Base-by-base conservation (phyloP, 2,329 filamentous ascomycete species). In the Cladosporium sp. region DNA sequence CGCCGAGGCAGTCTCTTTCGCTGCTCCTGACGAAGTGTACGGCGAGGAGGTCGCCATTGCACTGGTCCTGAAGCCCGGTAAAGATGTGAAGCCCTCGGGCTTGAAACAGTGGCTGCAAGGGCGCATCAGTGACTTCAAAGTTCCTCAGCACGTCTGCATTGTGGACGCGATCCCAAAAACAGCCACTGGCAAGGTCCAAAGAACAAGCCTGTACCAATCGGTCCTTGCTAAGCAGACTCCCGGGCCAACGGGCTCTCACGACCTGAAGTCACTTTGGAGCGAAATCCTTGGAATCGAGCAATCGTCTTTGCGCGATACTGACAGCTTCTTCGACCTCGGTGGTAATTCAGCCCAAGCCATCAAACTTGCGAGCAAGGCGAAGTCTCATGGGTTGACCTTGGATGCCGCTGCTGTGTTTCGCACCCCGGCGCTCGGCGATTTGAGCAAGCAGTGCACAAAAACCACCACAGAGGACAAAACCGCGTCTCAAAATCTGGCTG, bases 21-120 rank as follows among this genome's bases (percentile, higher is more conserved):
- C 72, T 7, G 58, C 73, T 50, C 62, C 19, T 55, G 61, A 9
- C 20, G 33, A 36, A 55, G 77, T 91, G 66, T 92, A 88, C 62
- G 88, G 88, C 2, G 86, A 93, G 71, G 86, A 92, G 29, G 80
- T 93, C 33, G 88, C 79, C 7, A 81, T 89, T 2, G 86, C 87
- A 0, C 72, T 93, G 13, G 87, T 56, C 4, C 43, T 56, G 12
- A 48, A 40, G 2, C 49, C 54, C 7, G 63, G 59, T 0, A 47
- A 59, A 15, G 55, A 55, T 6, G 36, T 72, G 13, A 67, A 61
- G 0, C 69, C 67, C 42, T 49, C 61, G 1, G 68, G 65, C 4
- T 61, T 74, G 2, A 66, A 66, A 49, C 38, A 56, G 11, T 71
- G 61, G 50, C 51, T 70, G 4, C 57, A 52, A 9, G 58, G 57